Conservation (phyloP, 495 filamentous ascomycete species). For the Neurospora tetrasperma region DNA sequence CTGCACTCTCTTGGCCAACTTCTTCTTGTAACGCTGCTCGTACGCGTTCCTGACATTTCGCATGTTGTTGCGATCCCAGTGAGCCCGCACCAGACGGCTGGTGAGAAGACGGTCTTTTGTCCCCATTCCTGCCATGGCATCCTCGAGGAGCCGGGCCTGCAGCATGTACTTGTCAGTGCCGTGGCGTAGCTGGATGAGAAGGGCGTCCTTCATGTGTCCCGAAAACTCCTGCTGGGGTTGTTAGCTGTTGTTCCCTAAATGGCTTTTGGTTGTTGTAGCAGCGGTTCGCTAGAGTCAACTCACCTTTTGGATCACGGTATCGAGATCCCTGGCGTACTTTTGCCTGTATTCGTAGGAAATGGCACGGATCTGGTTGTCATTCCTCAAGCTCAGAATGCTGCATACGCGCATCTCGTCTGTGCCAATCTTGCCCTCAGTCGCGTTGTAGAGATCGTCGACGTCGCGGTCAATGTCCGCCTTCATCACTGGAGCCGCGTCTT, state of each 20-base stretch:
- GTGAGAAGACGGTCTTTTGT: conserved; percentile 80
- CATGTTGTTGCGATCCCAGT: conserved; percentile 70
- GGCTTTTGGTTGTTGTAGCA: background rate
- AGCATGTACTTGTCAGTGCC: conserved; percentile 71
- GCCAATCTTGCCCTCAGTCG: conserved; percentile 57
- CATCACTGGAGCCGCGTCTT: conserved; percentile 63
- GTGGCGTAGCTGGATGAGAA: conserved; percentile 66
- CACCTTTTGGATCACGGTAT: conserved; percentile 58
- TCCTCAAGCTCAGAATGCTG: conserved; percentile 59
- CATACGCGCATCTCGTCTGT: conserved; percentile 72
- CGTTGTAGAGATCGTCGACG: conserved; percentile 57
- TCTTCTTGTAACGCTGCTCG: conserved; percentile 48
- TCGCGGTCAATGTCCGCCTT: conserved; percentile 62
- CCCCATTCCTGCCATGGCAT: conserved; percentile 74
- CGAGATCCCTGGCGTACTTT: conserved; percentile 54
- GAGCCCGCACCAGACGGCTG: conserved; percentile 57
- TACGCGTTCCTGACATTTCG: conserved; percentile 66
- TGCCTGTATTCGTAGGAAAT: conserved; percentile 60
- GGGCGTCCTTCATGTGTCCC: conserved; percentile 82
- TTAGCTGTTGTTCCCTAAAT: conserved; percentile 1
- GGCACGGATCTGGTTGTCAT: conserved; percentile 70
- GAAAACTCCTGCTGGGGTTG: conserved; percentile 52
- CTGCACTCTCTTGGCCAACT: conserved; percentile 53
- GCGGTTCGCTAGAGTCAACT: conserved; percentile 5
- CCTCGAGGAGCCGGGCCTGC: conserved; percentile 71